Percentiles rank a stretch among this genome's conserved stretches.
Conservation (phyloP, 129 eudicot species). For the Smallanthus sonchifolius region DNA sequence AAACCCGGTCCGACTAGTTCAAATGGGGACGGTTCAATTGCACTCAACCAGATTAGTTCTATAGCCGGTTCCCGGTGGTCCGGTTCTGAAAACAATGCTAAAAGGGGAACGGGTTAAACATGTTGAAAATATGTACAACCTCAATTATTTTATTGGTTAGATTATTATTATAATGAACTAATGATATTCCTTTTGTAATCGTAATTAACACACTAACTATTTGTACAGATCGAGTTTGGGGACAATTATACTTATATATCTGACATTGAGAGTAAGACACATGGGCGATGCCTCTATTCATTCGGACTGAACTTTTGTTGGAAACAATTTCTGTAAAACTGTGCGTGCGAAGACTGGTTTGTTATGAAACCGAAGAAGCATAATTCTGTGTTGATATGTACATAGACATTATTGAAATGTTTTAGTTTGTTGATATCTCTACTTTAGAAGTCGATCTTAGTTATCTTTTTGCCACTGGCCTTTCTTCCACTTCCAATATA, state of each 20-base stretch:
- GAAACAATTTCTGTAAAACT: background rate
- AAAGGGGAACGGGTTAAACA: background rate
- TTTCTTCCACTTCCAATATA: background rate
- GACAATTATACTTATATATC: conserved; percentile 67
- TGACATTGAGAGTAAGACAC: conserved; percentile 74
- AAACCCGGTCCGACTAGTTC: too few species aligned
- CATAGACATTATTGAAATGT: conserved; percentile 3
- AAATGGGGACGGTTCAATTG: too few species aligned
- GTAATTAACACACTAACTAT: background rate
- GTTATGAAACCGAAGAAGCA: conserved; percentile 5
- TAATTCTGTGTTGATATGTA: conserved; percentile 16
- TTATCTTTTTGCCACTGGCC: background rate
- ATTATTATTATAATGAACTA: background rate
- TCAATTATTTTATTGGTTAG: background rate
- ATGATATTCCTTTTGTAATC: background rate
- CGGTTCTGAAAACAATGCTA: too few species aligned
- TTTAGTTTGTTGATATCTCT: background rate
- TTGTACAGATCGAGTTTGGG: conserved; percentile 80
- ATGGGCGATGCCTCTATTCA: conserved; percentile 42
- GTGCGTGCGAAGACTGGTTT: background rate
- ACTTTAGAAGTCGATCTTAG: background rate
- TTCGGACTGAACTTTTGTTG: conserved; percentile 23
- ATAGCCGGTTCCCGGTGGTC: too few species aligned
- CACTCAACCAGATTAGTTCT: too few species aligned
- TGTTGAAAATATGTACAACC: background rate